Percentiles rank a stretch among this genome's conserved stretches.
These are phyloP conservation scores for Pseudopyricularia javanii DNA, from an alignment of 2,329 filamentous ascomycete genomes.

Conservation along the genomic window DNA sequence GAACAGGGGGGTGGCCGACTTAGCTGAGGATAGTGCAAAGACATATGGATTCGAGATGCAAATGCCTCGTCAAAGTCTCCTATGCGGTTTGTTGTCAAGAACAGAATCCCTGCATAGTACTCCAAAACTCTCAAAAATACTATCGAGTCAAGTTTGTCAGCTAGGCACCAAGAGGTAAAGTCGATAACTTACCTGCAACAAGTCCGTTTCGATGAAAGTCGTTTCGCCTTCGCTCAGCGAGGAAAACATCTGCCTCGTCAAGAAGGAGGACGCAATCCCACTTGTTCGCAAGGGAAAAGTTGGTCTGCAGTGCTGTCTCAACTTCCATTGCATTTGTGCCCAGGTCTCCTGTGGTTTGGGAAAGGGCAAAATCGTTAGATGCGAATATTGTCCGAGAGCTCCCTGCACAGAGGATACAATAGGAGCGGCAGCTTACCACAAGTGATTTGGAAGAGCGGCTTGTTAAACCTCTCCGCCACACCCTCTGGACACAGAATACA, in stretches of 20 bases:
- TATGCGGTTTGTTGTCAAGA: constrained; percentile 28
- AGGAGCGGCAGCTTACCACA: constrained; percentile 4
- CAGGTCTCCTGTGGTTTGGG: constrained; percentile 11
- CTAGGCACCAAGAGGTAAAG: not conserved
- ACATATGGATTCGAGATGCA: constrained; percentile 21
- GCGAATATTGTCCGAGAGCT: not conserved
- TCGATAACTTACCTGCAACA: constrained; percentile 11
- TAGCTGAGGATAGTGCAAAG: constrained; percentile 19
- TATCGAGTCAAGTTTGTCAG: not conserved
- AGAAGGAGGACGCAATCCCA: constrained; percentile 13
- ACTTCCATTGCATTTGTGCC: constrained; percentile 17
- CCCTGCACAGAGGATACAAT: no score
- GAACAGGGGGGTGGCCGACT: no score
- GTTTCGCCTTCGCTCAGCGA: constrained; percentile 8
- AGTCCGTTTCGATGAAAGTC: constrained; percentile 17
- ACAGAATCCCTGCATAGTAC: constrained; percentile 22
- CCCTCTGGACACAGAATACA: constrained; percentile 6
- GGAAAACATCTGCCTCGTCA: constrained; percentile 14
- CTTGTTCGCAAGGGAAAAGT: constrained; percentile 9
- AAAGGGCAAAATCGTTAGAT: not conserved
- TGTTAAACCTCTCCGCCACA: constrained; percentile 10
- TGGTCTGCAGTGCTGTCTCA: constrained; percentile 13
- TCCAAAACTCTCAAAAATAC: constrained; percentile 23
- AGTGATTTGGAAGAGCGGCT: constrained; percentile 5
- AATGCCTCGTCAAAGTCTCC: constrained; percentile 28